phyloP scores from a whole-genome alignment of 352 stramenopile genomes.

The Peronospora destructor region DNA sequence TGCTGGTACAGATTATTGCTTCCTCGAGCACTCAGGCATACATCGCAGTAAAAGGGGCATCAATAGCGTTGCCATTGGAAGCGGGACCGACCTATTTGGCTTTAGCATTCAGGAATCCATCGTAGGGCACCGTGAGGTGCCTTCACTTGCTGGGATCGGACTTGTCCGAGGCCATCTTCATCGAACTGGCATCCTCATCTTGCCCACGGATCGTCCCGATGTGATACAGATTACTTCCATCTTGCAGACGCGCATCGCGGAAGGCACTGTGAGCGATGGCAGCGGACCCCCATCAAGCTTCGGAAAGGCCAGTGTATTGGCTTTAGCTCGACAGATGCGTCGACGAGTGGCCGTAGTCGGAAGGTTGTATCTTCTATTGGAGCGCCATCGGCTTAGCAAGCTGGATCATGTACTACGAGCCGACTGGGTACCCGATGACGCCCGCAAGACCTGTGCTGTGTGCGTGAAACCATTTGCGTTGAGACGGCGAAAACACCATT shows the following conservation, averaged over 20 bases:
- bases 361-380: constrained; percentile 45
- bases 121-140: constrained; percentile 49
- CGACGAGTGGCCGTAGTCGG: constrained; percentile 40
- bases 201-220: constrained; percentile 48
- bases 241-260: constrained; percentile 43
- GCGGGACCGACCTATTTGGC: constrained; percentile 32
- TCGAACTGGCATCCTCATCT: constrained; percentile 54
- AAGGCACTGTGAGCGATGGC: constrained; percentile 23
- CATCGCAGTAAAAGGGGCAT: constrained; percentile 4
- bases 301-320: constrained; percentile 10
- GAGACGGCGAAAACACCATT: constrained; percentile 59
- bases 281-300: constrained; percentile 6
- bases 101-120: constrained; percentile 72
- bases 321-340: constrained; percentile 36
- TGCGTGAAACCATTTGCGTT: constrained; percentile 62
- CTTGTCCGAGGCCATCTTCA: constrained; percentile 49
- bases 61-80: constrained; percentile 1
- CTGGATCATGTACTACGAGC: constrained; percentile 43
- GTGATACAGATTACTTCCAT: constrained; percentile 63
- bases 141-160: constrained; percentile 46
- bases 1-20: constrained; percentile 64
- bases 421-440: constrained; percentile 55
- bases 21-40: constrained; percentile 67
- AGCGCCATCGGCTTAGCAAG: constrained; percentile 48
- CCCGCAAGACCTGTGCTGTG: constrained; percentile 52